Conservation (phyloP, 1,139 yeast species). For the Schizosaccharomyces versatilis region DNA sequence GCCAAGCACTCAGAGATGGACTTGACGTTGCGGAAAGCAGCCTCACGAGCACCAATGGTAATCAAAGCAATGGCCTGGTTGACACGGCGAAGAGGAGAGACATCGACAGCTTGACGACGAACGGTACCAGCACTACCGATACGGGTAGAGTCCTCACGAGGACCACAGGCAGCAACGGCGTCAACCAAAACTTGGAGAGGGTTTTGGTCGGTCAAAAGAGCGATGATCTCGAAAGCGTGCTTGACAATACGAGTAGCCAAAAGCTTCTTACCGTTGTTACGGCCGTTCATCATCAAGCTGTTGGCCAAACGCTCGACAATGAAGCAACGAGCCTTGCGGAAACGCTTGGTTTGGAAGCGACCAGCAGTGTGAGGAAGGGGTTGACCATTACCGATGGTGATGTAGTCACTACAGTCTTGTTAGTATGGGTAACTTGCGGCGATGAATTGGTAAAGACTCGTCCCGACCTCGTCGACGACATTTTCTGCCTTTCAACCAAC, state of each 20-base stretch:
- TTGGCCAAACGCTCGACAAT: conserved; percentile 97
- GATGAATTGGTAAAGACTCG: background rate
- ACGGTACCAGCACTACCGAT: conserved; percentile 99
- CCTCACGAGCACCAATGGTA: conserved; percentile 98
- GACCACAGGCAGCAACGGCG: conserved; percentile 98
- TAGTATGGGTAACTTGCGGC: background rate
- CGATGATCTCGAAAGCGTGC: conserved; percentile 68
- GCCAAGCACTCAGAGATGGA: conserved; percentile 99
- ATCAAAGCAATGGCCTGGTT: conserved; percentile 96
- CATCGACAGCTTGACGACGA: conserved; percentile 99
- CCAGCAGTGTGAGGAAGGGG: conserved; percentile 95
- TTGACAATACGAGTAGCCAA: conserved; percentile 98
- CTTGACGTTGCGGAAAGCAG: conserved; percentile 99
- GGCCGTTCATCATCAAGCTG: conserved; percentile 99
- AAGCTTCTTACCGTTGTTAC: conserved; percentile 99
- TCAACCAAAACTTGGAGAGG: conserved; percentile 98
- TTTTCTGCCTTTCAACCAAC: background rate
- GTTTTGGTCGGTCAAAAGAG: conserved; percentile 96
- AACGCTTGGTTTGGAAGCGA: conserved; percentile 97
- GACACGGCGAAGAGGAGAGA: conserved; percentile 98
- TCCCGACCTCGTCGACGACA: background rate
- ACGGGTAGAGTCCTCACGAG: conserved; percentile 99
- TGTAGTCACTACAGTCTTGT: conserved; percentile 44
- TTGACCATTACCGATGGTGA: conserved; percentile 65
- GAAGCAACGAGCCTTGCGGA: conserved; percentile 99